Evolutionary conservation across 148 eudicot species (phyloP), one percentile per base, ranked within the genome.

Genomic region (Chenopodium quinoa): DNA sequence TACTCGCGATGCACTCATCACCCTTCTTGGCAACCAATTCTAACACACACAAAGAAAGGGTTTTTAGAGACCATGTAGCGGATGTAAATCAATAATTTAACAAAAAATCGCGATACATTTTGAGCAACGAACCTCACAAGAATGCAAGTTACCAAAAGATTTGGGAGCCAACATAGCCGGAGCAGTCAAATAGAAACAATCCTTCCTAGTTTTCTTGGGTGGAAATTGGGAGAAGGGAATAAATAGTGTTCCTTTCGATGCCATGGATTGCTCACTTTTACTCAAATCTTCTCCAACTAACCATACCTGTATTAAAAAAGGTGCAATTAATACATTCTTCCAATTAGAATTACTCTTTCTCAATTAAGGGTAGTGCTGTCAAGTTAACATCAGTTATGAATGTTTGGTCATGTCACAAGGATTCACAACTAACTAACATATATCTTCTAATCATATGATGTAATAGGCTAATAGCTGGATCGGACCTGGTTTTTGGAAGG

Each of bases 21-120:
- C 90, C 87, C 90, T 87, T 68, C 92, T 86, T 50, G 94, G 94
- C 87, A 91, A 56, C 94, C 94, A 90, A 78, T 91, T 91, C 94
- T 91, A 78, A 25, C 4, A 14, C 7, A 71, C 75, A 14, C 0
- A 40, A 40, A 40, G 44, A 37, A 37, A 37, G 7, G 44, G 44
- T 37, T 37, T 40, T 40, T 40, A 1, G 44, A 40, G 44, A 27
- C 0, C 27, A 27, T 27, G 27, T 27, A 27, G 27, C 34, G 34
- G 44, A 37, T 37, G 44, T 37, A 37, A 7, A 4, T 37, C 5
- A 37, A 5, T 37, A 7, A 37, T 37, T 37, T 5, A 37, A 37
- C 6, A 37, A 37, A 37, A 5, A 37, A 37, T 6, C 1, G 44
- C 8, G 7, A 40, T 40, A 40, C 1, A 40, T 40, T 40, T 40